Evolutionary conservation across 2,329 filamentous ascomycete species (phyloP), one percentile per base, ranked within the genome.

Genomic region (Colletotrichum eremochloae): DNA sequence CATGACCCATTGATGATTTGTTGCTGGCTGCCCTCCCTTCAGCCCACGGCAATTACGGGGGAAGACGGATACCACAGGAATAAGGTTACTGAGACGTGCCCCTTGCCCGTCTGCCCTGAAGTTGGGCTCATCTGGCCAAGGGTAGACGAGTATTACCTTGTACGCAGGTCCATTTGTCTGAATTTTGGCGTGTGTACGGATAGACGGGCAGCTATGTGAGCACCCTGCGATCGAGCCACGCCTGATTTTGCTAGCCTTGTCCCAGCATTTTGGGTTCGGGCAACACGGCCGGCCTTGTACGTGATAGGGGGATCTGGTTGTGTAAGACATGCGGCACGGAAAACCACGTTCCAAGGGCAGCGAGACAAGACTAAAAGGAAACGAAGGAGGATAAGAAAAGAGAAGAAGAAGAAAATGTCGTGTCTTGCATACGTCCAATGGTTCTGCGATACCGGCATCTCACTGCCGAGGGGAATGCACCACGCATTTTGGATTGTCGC

Each of bases 271-370:
- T 20, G 48, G 65, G 53, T 15, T 24, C 24, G 24, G 24, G 24
- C 24, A 24, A 50, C 53, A 44, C 11, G 53, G 20, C 38, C 11
- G 53, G 20, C 38, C 48, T 55, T 20, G 62, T 33, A n/a, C 24
- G 64, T 42, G 48, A 63, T 63, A 24, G 50, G 36, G 63, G 46
- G 6, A 56, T 64, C 60, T 36, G 20, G 24, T 55, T 36, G 36
- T 55, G 58, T 72, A 46, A 64, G 69, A 72, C 69, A 68, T 20
- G 65, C 44, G 24, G 64, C 58, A 48, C 55, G 33, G 12, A 14
- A 29, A 44, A 31, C 42, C 33, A 60, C 53, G 69, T 72, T 72
- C 69, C 69, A 68, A 24, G 20, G 38, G 53, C 15, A 57, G 52
- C 58, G 64, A 46, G 53, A 11, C 24, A 46, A n/a, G 7, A 44